Percentiles rank a stretch among this genome's conserved stretches.
Evolutionary conservation across 768 basidiomycete species (phyloP).

Genomic region (Russula sp.): DNA sequence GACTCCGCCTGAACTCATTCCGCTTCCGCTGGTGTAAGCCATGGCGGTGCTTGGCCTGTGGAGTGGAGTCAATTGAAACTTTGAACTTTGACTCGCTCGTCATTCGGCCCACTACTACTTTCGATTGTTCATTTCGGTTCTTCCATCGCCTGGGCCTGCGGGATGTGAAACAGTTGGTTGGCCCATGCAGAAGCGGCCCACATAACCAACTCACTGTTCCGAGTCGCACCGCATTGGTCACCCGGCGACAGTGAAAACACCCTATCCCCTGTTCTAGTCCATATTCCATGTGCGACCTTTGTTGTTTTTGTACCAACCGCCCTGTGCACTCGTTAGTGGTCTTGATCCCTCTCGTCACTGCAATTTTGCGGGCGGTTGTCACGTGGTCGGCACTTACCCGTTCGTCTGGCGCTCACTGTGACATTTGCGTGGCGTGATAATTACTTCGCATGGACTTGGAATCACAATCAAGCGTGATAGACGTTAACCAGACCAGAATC

Average conservation of each 20-base stretch:
- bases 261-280: too few relatives aligned
- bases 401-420: neutral
- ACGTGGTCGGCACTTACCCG: neutral
- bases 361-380: neutral
- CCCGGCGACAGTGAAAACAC: too few relatives aligned
- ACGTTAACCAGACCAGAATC: neutral
- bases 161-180: neutral
- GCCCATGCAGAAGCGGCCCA: neutral
- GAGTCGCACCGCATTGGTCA: neutral
- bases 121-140: neutral
- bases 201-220: neutral
- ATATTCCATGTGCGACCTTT: too few relatives aligned
- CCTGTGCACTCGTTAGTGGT: too few relatives aligned
- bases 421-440: neutral
- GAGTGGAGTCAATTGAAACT: too few relatives aligned
- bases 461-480: neutral
- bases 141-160: neutral
- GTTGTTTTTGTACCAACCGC: too few relatives aligned
- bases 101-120: neutral
- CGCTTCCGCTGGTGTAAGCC: neutral
- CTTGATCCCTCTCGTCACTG: too few relatives aligned
- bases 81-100: neutral
- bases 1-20: conserved; percentile 21
- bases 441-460: neutral
- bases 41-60: too few relatives aligned